Conservation (phyloP, 768 basidiomycete genomes). For the Tylopilus sp. region DNA sequence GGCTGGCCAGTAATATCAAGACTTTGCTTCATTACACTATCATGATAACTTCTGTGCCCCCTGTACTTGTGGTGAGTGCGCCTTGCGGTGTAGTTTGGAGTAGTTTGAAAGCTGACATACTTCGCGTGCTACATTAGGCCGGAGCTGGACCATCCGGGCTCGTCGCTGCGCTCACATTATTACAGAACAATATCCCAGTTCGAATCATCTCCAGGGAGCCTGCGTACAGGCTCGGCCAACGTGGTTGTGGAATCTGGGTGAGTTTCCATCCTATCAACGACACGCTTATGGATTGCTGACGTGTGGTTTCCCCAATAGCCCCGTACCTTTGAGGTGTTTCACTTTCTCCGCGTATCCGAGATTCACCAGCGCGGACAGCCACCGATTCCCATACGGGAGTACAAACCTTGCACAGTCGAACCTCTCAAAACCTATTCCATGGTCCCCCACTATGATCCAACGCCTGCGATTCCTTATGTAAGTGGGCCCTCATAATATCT, state of each 20-base stretch:
- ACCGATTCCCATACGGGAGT: constrained; percentile 19
- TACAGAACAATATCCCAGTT: constrained; percentile 46
- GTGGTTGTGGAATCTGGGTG: constrained; percentile 40
- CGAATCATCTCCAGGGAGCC: constrained; percentile 49
- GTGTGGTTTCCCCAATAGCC: constrained; percentile 7
- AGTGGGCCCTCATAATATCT: too few species aligned
- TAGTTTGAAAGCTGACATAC: too few species aligned
- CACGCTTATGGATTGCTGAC: background rate
- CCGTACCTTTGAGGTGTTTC: constrained; percentile 43
- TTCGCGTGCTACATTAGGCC: constrained; percentile 29
- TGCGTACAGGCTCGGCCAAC: constrained; percentile 34
- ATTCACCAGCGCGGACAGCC: constrained; percentile 31
- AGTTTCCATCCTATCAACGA: background rate
- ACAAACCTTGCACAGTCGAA: constrained; percentile 23
- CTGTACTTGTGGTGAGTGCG: constrained; percentile 21
- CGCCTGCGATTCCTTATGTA: constrained; percentile 28
- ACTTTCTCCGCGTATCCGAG: constrained; percentile 39
- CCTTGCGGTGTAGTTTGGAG: too few species aligned
- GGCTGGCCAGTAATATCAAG: background rate
- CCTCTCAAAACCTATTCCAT: constrained; percentile 7
- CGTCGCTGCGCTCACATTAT: constrained; percentile 30
- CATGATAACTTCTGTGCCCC: constrained; percentile 12
- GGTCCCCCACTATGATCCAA: constrained; percentile 12
- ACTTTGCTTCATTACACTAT: background rate
- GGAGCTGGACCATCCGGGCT: constrained; percentile 32